Evolutionary conservation across 2,329 filamentous ascomycete genomes (phyloP), one percentile per base, ranked within the genome.

Genomic region (Stemphylium lycopersici): DNA sequence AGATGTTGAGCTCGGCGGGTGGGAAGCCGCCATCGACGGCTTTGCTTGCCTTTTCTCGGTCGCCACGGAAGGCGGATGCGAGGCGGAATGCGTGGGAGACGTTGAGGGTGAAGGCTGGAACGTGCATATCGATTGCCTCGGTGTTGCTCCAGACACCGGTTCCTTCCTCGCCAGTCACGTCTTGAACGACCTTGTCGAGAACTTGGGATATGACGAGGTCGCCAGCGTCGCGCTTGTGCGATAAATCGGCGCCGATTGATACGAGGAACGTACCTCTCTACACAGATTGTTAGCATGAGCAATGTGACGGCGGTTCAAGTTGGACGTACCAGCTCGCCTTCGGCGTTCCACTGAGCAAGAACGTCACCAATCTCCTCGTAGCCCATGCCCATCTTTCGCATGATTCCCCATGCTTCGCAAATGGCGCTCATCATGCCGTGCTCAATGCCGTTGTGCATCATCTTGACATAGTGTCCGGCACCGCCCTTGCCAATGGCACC

Each of bases 371-470:
- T 84, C 61, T 88, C 81, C 7, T 88, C 82, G 50, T 87, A 81
- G 5, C 68, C 71, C 76, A 90, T 81, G 0, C 80, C 82, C 20
- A 90, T 75, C 38, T 79, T 78, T 32, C 80, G 78, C 77, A 90
- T 84, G 29, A 89, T 79, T 0, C 79, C 79, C 85, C 86, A 90
- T 2, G 84, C 83, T 69, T 90, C 88, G 12, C 82, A 83, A 5
- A 89, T 79, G 0, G 82, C 79, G 48, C 82, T 83, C 77, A 90
- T 83, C 84, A 90, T 88, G 1, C 86, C 87, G 56, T 89, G 86
- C 67, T 90, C 87, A 56, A 90, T 90, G 1, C 87, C 87, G 59
- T 90, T 90, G 68, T 90, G 88, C 3, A 90, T 81, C 87, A 90
- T 90, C 77, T 91, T 90, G 36, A 90, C 86, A 65, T 87, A 90